Evolutionary conservation across 306 rosid genomes (phyloP).

Genomic region (Cucurbita pepo): DNA sequence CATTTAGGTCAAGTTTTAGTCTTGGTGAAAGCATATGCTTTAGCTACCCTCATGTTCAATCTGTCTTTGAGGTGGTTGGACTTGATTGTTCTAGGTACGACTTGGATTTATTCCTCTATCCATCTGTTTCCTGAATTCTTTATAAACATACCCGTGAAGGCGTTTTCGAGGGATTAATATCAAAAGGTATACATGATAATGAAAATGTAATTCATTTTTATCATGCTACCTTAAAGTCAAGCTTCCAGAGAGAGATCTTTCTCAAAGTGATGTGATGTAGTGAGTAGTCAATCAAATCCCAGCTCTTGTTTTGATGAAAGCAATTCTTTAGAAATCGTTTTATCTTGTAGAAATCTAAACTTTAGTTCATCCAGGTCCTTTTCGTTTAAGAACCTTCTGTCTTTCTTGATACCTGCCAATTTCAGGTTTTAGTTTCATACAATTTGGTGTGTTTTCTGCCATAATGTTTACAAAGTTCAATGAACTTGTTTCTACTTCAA

Average conservation of each 20-base stretch:
- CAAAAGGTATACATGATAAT: too few species aligned
- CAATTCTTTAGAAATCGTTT: too few species aligned
- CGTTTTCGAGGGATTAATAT: neutral
- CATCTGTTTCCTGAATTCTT: neutral
- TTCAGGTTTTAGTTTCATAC: neutral
- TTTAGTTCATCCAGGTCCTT: neutral
- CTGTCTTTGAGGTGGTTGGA: neutral
- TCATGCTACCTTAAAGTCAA: too few species aligned
- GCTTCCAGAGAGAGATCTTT: too few species aligned
- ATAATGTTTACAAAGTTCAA: neutral
- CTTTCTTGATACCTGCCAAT: neutral
- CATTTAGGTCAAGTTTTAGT: neutral
- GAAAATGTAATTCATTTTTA: too few species aligned
- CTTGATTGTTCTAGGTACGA: neutral
- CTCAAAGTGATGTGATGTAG: too few species aligned
- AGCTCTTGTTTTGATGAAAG: neutral
- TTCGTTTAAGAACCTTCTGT: neutral
- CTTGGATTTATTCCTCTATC: neutral
- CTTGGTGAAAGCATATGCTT: neutral
- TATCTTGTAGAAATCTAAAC: too few species aligned
- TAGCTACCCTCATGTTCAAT: neutral
- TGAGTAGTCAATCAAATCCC: neutral
- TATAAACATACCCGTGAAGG: neutral
- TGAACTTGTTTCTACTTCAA: neutral
- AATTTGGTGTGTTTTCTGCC: neutral